phyloP scores from a whole-genome alignment of 352 stramenopile species.

The Phytophthora sansomeana region DNA sequence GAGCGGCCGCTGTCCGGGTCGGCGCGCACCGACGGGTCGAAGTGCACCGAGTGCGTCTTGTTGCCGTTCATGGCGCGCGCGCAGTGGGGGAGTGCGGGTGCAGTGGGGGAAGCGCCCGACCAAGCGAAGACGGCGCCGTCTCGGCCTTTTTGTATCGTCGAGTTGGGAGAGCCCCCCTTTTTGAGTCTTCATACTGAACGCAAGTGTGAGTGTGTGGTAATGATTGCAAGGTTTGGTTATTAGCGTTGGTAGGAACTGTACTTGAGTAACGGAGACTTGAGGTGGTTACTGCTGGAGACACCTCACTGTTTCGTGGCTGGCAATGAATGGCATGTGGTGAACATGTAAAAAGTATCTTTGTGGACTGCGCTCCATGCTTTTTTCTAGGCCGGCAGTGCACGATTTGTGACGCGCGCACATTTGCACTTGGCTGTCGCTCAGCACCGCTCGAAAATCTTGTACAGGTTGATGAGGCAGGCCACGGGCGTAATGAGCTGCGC shows the following conservation, averaged over 20 bases:
- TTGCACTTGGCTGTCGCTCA: slow-evolving; percentile 40
- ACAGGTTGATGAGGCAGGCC: slow-evolving; percentile 96
- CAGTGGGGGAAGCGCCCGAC: slow-evolving; percentile 4
- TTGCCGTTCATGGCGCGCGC: slow-evolving; percentile 52
- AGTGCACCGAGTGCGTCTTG: slow-evolving; percentile 72
- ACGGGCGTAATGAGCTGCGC: slow-evolving; percentile 88
- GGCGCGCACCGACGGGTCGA: slow-evolving; percentile 63
- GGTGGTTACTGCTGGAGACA: slow-evolving; percentile 1
- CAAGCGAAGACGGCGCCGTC: slow-evolving; percentile 15
- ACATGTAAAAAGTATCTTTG: slow-evolving; percentile 7
- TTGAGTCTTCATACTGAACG: slow-evolving; percentile 1
- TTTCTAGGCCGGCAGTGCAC: neutral
- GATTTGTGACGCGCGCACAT: slow-evolving; percentile 12
- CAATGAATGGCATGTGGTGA: neutral
- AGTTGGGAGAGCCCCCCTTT: slow-evolving; percentile 20
- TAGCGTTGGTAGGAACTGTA: slow-evolving; percentile 6
- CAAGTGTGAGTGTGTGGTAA: slow-evolving; percentile 12
- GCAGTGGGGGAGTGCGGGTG: neutral
- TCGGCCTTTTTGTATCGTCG: slow-evolving; percentile 26
- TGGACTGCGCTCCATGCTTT: neutral
- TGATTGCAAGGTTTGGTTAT: slow-evolving; percentile 21
- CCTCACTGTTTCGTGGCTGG: slow-evolving; percentile 3
- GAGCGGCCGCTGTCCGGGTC: slow-evolving; percentile 66
- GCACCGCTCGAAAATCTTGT: slow-evolving; percentile 99
- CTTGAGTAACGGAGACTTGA: slow-evolving; percentile 12